A percentile compares a stretch with the other conserved stretches of the same genome.
Evolutionary conservation across 1,284 basidiomycete species (phyloP).

Genomic region (Leccinum solheimii): DNA sequence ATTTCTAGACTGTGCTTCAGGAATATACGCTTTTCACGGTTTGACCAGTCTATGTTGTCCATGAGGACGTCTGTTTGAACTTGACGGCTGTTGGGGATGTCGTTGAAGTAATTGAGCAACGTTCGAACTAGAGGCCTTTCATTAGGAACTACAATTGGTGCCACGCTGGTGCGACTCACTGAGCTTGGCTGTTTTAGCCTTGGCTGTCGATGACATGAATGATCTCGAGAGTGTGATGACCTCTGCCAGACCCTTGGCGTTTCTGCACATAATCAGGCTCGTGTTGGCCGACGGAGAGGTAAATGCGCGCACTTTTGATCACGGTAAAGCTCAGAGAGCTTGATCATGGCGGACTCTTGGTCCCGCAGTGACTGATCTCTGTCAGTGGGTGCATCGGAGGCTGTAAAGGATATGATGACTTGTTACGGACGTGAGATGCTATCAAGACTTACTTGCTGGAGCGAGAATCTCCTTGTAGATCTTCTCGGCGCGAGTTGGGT

Average conservation of each 20-base stretch:
- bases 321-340: slow-evolving; percentile 86
- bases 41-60: slow-evolving; percentile 95
- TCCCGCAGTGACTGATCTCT: slow-evolving; percentile 67
- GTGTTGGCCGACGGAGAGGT: neutral
- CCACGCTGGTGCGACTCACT: slow-evolving; percentile 52
- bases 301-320: slow-evolving; percentile 71
- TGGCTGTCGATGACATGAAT: slow-evolving; percentile 94
- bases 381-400: slow-evolving; percentile 32
- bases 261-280: slow-evolving; percentile 46
- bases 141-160: neutral
- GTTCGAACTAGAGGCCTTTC: slow-evolving; percentile 70
- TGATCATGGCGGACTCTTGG: slow-evolving; percentile 85
- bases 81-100: slow-evolving; percentile 73
- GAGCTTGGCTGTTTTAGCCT: slow-evolving; percentile 97
- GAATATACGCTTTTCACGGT: slow-evolving; percentile 91
- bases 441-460: slow-evolving; percentile 34
- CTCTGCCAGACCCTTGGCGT: slow-evolving; percentile 83
- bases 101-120: slow-evolving; percentile 85
- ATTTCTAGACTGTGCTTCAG: slow-evolving; percentile 94
- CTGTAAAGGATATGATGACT: slow-evolving; percentile 17
- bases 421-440: slow-evolving; percentile 1
- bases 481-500: slow-evolving; percentile 57
- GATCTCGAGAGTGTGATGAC: slow-evolving; percentile 85
- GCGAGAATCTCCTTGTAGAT: slow-evolving; percentile 71
- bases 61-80: slow-evolving; percentile 86